Evolutionary conservation across 345 rosid genomes (phyloP).

Genomic region (Zanthoxylum bungeanum): DNA sequence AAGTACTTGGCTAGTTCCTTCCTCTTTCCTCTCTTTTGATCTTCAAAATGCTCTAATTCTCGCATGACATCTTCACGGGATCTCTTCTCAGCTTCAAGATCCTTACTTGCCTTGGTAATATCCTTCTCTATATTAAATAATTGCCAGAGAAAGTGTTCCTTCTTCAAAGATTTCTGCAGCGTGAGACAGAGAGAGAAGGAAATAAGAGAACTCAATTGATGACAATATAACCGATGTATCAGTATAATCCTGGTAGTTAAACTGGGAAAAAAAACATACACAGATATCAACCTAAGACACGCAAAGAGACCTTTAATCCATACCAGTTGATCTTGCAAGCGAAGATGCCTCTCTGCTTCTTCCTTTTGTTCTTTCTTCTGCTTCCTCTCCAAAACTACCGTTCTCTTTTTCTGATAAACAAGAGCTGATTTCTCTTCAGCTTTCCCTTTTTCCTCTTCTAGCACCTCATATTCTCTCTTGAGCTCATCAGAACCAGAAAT

Average conservation of each 20-base stretch:
- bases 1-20: slow-evolving; percentile 72
- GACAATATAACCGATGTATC: neutral
- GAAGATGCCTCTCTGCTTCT: slow-evolving; percentile 94
- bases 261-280: neutral
- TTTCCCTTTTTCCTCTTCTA: slow-evolving; percentile 69
- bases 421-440: slow-evolving; percentile 89
- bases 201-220: neutral
- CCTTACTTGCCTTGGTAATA: slow-evolving; percentile 49
- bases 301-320: slow-evolving; percentile 7
- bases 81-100: slow-evolving; percentile 63
- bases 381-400: slow-evolving; percentile 79
- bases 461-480: slow-evolving; percentile 81
- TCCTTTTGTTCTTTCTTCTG: slow-evolving; percentile 98
- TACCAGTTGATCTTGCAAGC: slow-evolving; percentile 91
- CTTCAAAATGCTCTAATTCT: slow-evolving; percentile 63
- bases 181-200: neutral
- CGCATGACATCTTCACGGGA: slow-evolving; percentile 55
- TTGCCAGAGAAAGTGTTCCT: slow-evolving; percentile 84
- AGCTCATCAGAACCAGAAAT: slow-evolving; percentile 96
- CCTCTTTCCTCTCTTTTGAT: slow-evolving; percentile 61
- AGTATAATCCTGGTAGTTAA: neutral
- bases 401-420: slow-evolving; percentile 79
- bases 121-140: slow-evolving; percentile 75
- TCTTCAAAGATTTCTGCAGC: slow-evolving; percentile 89
- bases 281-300: slow-evolving; percentile 3